Percentiles rank a stretch among this genome's conserved stretches.
Conservation (phyloP, 768 basidiomycete species). For the Royoungia palumana region DNA sequence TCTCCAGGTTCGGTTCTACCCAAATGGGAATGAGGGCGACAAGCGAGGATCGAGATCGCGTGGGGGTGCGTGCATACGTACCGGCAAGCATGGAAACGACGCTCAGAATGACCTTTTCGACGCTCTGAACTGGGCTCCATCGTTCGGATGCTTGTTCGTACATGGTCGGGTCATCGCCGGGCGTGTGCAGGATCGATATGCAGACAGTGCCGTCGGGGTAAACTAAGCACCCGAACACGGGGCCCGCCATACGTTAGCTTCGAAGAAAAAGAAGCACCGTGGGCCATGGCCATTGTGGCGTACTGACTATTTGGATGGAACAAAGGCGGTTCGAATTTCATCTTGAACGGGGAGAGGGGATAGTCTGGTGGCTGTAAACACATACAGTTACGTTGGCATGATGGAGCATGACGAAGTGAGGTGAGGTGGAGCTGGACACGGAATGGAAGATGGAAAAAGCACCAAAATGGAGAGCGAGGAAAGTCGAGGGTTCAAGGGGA, state of each 20-base stretch:
- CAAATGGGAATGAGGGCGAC: background rate
- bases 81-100: conserved; percentile 98
- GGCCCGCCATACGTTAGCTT: background rate
- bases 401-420: too few relatives aligned
- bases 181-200: conserved; percentile 96
- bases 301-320: conserved; percentile 96
- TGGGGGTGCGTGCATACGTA: conserved; percentile 21
- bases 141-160: conserved; percentile 95
- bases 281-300: background rate
- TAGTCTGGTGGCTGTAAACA: conserved; percentile 77
- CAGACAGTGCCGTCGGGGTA: conserved; percentile 97
- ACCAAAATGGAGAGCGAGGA: background rate
- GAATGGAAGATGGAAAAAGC: too few relatives aligned
- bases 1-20: conserved; percentile 93
- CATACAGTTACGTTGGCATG: too few relatives aligned
- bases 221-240: conserved; percentile 45
- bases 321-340: conserved; percentile 96
- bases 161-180: conserved; percentile 86
- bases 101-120: conserved; percentile 94
- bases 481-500: background rate
- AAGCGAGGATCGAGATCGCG: background rate
- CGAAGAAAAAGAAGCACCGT: background rate
- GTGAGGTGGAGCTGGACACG: too few relatives aligned
- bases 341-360: conserved; percentile 97
- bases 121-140: conserved; percentile 98